Evolutionary conservation across 2,329 filamentous ascomycete genomes (phyloP).

Genomic region (Gremmenia infestans): DNA sequence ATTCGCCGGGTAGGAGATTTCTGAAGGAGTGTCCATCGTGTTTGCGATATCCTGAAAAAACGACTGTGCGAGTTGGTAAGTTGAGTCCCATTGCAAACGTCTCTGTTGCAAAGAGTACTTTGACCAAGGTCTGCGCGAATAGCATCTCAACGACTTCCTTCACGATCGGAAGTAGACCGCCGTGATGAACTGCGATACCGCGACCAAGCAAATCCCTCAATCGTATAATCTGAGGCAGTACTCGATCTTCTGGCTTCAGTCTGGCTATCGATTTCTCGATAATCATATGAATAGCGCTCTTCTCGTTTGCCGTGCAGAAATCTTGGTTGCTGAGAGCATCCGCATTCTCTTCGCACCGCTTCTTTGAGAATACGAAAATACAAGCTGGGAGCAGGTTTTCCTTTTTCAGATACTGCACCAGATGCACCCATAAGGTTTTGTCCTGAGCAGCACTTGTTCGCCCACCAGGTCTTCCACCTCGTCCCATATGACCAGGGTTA

Average conservation of each 20-base stretch:
- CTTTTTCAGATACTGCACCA: constrained; percentile 87
- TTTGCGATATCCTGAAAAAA: constrained; percentile 95
- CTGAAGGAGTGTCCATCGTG: constrained; percentile 91
- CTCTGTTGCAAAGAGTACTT: constrained; percentile 95
- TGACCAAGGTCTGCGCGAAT: constrained; percentile 91
- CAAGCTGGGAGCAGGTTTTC: constrained; percentile 83
- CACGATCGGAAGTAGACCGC: constrained; percentile 88
- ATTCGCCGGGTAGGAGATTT: constrained; percentile 88
- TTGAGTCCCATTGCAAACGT: constrained; percentile 99
- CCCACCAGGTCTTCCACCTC: constrained; percentile 78
- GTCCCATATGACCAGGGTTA: constrained; percentile 78
- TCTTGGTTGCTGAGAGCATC: constrained; percentile 93
- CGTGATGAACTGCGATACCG: constrained; percentile 94
- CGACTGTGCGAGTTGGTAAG: constrained; percentile 88
- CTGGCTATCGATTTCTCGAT: constrained; percentile 92
- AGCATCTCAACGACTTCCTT: constrained; percentile 97
- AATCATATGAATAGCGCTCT: constrained; percentile 96
- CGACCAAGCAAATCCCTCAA: constrained; percentile 79
- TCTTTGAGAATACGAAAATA: constrained; percentile 99
- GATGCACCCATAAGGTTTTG: constrained; percentile 92
- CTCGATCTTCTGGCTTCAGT: constrained; percentile 82
- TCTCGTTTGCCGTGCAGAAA: constrained; percentile 88
- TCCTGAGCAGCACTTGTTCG: constrained; percentile 89
- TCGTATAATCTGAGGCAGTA: constrained; percentile 86
- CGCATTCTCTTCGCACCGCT: constrained; percentile 93